Base-by-base conservation (phyloP, 768 basidiomycete species). In the Leucocoprinus birnbaumii region DNA sequence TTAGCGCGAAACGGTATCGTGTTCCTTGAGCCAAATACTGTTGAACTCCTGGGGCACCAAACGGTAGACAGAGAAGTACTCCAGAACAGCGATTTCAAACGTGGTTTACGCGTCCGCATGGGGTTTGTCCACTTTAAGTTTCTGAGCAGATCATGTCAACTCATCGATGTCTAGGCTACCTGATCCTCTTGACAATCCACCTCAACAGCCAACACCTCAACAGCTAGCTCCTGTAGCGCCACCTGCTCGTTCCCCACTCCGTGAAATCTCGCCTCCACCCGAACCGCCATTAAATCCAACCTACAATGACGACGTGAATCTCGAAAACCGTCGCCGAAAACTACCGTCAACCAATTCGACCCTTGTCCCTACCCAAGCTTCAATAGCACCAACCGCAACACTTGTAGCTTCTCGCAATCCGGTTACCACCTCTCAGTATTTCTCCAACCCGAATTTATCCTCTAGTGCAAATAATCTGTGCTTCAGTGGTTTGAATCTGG, bases 21-120 rank as follows among this genome's bases (percentile, higher is more conserved):
- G 0, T 86, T 89, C 55, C 82, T 98, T 5, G 86, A 92, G 61
- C 90, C 91, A 1, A 69, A 71, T 6, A 85, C 80, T 25, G 76
- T 90, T 6, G 72, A 70, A 2, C 63, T 89, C 54, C 75, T 84
- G 58, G 88, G 85, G 0, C 76, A 86, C 56, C 72, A 73, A 52
- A 82, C 82, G 6, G 83, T 82, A 25, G 89, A 91, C 44, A 78
- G 85, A 22, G 85, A 94, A 41, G 72, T 59, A 2, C 61, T 77
- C 19, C 86, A 84, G 50, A 78, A 80, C 25, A 65, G 66, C 1
- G 72, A 85, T 51, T 92, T 97, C 64, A 71, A 82, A 9, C 74
- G 77, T 41, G 76, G 80, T 22, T 73, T 96, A 18, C 77, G 79
- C 45, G 63, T 68, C 38, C 80, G 91, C 53, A 68, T 94, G 65